A percentile compares a stretch with the other conserved stretches of the same genome.
phyloP scores from a whole-genome alignment of 352 stramenopile species.

The Pythium pyrilobum region DNA sequence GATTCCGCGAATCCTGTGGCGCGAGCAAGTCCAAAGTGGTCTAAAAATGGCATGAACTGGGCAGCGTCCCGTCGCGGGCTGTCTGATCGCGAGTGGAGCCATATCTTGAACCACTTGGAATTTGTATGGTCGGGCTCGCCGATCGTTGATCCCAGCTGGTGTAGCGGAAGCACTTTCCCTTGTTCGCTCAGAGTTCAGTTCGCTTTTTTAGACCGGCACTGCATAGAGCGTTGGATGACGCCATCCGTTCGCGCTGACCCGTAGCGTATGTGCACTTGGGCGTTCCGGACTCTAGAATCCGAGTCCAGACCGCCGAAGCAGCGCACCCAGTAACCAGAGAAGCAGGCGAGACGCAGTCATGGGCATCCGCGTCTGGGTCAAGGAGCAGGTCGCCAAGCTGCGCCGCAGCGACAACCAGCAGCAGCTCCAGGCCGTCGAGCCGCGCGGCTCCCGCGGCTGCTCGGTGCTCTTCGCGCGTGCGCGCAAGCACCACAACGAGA shows the following conservation, averaged over 20 bases:
- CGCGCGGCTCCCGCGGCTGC: slow-evolving; percentile 6
- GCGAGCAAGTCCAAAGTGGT: too few relatives aligned
- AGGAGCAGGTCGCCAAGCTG: slow-evolving; percentile 22
- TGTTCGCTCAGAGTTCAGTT: slow-evolving; percentile 19
- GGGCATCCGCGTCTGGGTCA: slow-evolving; percentile 22
- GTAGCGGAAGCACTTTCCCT: slow-evolving; percentile 8
- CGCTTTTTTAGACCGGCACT: too few relatives aligned
- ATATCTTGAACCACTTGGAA: neutral
- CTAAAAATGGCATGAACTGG: too few relatives aligned
- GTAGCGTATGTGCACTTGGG: slow-evolving; percentile 19
- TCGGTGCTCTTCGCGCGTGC: slow-evolving; percentile 19
- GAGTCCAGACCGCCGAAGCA: slow-evolving; percentile 8
- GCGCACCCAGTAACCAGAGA: neutral
- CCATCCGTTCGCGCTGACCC: slow-evolving; percentile 15
- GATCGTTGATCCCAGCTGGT: slow-evolving; percentile 10
- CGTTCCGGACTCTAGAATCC: slow-evolving; percentile 9
- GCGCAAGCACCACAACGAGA: slow-evolving; percentile 15
- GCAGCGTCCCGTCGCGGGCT: neutral
- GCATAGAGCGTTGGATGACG: slow-evolving; percentile 10
- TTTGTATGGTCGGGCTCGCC: neutral
- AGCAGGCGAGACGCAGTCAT: neutral
- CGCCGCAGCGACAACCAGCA: slow-evolving; percentile 12
- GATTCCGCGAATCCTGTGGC: too few relatives aligned
- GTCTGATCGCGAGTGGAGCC: neutral
- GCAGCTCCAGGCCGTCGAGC: slow-evolving; percentile 11